phyloP scores from a whole-genome alignment of 495 filamentous ascomycete genomes.

The Cercophora samala region DNA sequence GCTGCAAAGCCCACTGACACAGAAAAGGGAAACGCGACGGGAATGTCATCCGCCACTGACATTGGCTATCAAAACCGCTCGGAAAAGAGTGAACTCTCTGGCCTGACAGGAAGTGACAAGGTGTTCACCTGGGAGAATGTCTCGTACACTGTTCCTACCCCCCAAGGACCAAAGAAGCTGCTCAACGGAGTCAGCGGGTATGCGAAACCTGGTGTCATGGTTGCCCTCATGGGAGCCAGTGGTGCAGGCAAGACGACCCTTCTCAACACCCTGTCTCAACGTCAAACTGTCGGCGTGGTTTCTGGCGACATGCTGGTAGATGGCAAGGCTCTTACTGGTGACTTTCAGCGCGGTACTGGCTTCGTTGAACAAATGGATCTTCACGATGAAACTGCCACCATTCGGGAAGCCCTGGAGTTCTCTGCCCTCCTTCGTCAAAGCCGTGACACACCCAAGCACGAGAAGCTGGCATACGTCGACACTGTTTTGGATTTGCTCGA shows the following conservation, averaged over 20 bases:
- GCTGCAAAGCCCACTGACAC: constrained; percentile 30
- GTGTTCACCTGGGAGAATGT: constrained; percentile 63
- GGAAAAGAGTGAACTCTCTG: constrained; percentile 17
- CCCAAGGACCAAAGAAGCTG: constrained; percentile 54
- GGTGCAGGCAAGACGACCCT: constrained; percentile 77
- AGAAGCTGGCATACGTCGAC: constrained; percentile 82
- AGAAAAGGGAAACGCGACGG: constrained; percentile 40
- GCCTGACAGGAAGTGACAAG: constrained; percentile 20
- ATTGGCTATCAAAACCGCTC: constrained; percentile 37
- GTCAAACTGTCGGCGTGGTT: constrained; percentile 69
- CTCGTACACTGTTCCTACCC: constrained; percentile 62
- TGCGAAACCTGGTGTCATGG: constrained; percentile 76
- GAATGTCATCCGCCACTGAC: constrained; percentile 23
- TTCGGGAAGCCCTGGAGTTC: constrained; percentile 80
- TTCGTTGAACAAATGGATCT: constrained; percentile 88
- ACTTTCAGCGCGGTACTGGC: constrained; percentile 79
- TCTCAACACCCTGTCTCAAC: constrained; percentile 67
- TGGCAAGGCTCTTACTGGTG: constrained; percentile 60
- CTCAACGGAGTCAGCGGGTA: constrained; percentile 71
- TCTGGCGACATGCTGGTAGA: constrained; percentile 76
- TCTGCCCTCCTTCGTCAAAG: constrained; percentile 78
- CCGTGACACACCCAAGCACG: constrained; percentile 55
- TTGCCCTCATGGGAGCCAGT: constrained; percentile 79
- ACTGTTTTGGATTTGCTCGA: constrained; percentile 83
- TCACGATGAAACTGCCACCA: constrained; percentile 76